Conservation (phyloP, 768 basidiomycete species). For the Dacryopinax spathularia region DNA sequence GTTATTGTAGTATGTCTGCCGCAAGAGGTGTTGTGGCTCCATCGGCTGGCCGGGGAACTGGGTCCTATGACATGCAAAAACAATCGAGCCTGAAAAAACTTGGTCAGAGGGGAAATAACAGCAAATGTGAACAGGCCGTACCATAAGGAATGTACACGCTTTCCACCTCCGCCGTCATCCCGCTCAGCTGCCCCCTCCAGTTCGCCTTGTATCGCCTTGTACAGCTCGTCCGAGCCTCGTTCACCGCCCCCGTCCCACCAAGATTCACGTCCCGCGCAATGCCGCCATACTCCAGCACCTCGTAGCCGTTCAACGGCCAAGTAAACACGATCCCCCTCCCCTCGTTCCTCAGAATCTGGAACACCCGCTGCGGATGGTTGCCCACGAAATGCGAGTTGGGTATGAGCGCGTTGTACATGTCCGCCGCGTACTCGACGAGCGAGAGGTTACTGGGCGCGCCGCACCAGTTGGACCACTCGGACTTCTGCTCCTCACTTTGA, state of each 20-base stretch:
- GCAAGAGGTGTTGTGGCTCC: neutral
- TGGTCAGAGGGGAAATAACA: neutral
- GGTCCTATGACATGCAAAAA: slow-evolving; percentile 30
- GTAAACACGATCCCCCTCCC: slow-evolving; percentile 3
- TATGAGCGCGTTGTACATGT: slow-evolving; percentile 37
- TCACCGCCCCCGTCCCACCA: slow-evolving; percentile 22
- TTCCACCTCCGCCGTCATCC: slow-evolving; percentile 52
- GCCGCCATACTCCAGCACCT: neutral
- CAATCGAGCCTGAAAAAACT: slow-evolving; percentile 23
- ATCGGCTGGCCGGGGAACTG: slow-evolving; percentile 12
- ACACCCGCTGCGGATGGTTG: slow-evolving; percentile 36
- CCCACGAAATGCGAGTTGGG: slow-evolving; percentile 28
- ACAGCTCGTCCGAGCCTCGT: slow-evolving; percentile 69
- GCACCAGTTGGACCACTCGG: slow-evolving; percentile 80
- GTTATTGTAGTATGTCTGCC: neutral
- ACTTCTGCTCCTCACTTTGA: slow-evolving; percentile 61
- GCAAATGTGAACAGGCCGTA: slow-evolving; percentile 23
- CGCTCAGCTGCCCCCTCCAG: slow-evolving; percentile 40
- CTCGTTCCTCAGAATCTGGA: slow-evolving; percentile 46
- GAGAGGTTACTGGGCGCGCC: slow-evolving; percentile 39
- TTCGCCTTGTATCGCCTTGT: slow-evolving; percentile 68
- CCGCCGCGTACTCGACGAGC: neutral
- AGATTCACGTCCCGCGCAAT: neutral
- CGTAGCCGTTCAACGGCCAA: neutral
- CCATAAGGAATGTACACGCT: slow-evolving; percentile 87